A percentile compares a stretch with the other conserved stretches of the same genome.
These are phyloP conservation scores for Zygoascus tannicola DNA, from an alignment of 805 yeast species.

Conservation along the genomic window DNA sequence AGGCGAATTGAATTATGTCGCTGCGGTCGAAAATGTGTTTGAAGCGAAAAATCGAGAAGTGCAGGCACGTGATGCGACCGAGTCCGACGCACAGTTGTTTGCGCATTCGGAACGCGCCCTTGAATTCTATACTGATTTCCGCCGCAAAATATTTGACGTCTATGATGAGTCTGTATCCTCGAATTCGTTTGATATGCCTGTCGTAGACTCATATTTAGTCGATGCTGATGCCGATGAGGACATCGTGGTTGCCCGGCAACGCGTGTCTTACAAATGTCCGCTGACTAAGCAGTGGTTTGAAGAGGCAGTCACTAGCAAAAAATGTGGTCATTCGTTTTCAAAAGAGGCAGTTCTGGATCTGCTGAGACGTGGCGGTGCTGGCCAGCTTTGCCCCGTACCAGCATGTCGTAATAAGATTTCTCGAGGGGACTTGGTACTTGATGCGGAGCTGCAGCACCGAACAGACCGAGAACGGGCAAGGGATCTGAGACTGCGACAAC, in stretches of 20 bases:
- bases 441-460: constrained; percentile 10
- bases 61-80: neutral
- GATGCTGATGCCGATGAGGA: constrained; percentile 24
- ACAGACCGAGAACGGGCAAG: constrained; percentile 12
- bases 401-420: constrained; percentile 13
- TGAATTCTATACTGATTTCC: too few relatives aligned
- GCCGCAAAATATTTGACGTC: constrained; percentile 11
- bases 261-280: constrained; percentile 24
- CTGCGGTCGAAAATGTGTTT: neutral
- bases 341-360: constrained; percentile 19
- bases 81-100: too few relatives aligned
- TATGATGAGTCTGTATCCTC: constrained; percentile 14
- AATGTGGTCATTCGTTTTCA: constrained; percentile 25
- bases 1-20: neutral
- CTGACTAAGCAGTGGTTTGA: constrained; percentile 19
- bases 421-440: constrained; percentile 4
- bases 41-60: too few relatives aligned
- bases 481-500: constrained; percentile 2
- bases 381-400: constrained; percentile 16
- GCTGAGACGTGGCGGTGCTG: constrained; percentile 1
- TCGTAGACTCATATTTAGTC: constrained; percentile 9
- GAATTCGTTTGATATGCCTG: constrained; percentile 12
- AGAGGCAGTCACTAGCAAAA: constrained; percentile 24
- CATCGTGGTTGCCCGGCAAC: constrained; percentile 20
- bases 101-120: too few relatives aligned